Conservation (phyloP, 441 rosid genomes). For the Brassica hybrid region DNA sequence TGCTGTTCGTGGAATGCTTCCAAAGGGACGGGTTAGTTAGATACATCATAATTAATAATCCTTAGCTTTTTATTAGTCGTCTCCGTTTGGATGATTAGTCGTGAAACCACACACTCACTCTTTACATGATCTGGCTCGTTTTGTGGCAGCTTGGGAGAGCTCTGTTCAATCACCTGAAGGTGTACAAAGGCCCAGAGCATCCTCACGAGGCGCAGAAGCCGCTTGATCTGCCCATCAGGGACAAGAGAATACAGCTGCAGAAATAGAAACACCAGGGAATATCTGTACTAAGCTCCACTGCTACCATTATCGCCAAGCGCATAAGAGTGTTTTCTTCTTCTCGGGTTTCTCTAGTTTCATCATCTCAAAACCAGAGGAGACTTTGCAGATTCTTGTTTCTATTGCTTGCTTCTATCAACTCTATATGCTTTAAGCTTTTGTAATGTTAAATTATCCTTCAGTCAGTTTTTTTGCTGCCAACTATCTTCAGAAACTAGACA, state of each 20-base stretch:
- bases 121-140: constrained; percentile 11
- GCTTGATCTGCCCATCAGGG: constrained; percentile 77
- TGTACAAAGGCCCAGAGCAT: constrained; percentile 88
- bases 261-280: constrained; percentile 34
- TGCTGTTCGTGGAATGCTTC: constrained; percentile 98
- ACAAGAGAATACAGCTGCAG: constrained; percentile 78
- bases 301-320: neutral
- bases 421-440: constrained; percentile 19
- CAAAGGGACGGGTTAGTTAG: constrained; percentile 87
- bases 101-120: neutral
- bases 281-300: neutral
- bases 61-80: constrained; percentile 19
- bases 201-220: constrained; percentile 79
- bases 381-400: constrained; percentile 38
- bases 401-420: constrained; percentile 30
- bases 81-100: neutral
- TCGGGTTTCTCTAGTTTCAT: constrained; percentile 25
- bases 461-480: neutral
- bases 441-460: constrained; percentile 4
- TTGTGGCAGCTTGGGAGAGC: constrained; percentile 89
- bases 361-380: constrained; percentile 21
- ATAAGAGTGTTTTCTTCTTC: neutral
- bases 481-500: constrained; percentile 1
- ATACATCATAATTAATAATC: neutral
- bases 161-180: constrained; percentile 89